phyloP scores from a whole-genome alignment of 768 basidiomycete genomes.

The Coprinopsis strossmayeri region DNA sequence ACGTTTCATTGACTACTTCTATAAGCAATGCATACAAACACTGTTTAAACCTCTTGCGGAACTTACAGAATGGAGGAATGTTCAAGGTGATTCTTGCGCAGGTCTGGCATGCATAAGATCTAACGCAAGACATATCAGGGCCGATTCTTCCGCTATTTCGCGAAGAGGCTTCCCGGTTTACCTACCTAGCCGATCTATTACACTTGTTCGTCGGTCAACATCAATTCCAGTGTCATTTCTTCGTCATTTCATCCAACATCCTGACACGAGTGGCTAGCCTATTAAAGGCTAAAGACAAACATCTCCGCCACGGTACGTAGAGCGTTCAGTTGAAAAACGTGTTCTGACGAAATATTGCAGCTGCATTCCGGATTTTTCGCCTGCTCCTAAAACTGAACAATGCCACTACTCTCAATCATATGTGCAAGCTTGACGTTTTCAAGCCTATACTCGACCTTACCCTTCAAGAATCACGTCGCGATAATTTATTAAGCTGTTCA shows the following conservation, averaged over 20 bases:
- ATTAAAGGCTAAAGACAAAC: slow-evolving; percentile 81
- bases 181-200: slow-evolving; percentile 87
- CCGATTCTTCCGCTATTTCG: slow-evolving; percentile 51
- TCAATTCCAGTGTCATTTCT: slow-evolving; percentile 87
- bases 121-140: slow-evolving; percentile 28
- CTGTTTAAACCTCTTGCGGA: slow-evolving; percentile 76
- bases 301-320: slow-evolving; percentile 79
- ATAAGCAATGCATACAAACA: slow-evolving; percentile 73
- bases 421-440: slow-evolving; percentile 82
- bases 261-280: slow-evolving; percentile 68
- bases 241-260: slow-evolving; percentile 76
- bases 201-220: slow-evolving; percentile 88
- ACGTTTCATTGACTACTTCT: slow-evolving; percentile 89
- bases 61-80: slow-evolving; percentile 56
- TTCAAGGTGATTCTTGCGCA: slow-evolving; percentile 22
- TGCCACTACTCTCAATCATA: slow-evolving; percentile 60
- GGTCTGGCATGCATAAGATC: neutral
- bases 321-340: neutral
- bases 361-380: slow-evolving; percentile 89
- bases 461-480: slow-evolving; percentile 73
- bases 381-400: slow-evolving; percentile 80
- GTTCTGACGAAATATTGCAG: slow-evolving; percentile 31
- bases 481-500: slow-evolving; percentile 90
- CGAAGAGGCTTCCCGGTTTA: slow-evolving; percentile 76
- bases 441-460: slow-evolving; percentile 80